phyloP scores from a whole-genome alignment of 2,329 filamentous ascomycete species.

The Mycosphaerella sp. region DNA sequence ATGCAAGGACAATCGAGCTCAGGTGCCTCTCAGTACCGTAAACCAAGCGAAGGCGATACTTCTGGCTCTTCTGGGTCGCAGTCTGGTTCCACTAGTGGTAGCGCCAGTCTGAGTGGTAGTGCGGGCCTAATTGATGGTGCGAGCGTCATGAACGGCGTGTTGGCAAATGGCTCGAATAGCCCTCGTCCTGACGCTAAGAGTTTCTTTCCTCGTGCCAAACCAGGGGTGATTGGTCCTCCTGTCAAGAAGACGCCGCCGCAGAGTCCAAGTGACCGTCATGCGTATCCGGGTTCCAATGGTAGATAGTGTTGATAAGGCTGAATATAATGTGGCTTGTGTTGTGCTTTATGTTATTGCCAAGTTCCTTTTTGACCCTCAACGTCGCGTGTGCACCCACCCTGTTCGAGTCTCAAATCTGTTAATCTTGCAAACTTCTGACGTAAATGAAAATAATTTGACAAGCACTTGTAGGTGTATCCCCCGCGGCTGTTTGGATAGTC shows the following conservation, averaged over 20 bases:
- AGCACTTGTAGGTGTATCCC: no score
- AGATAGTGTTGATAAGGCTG: constrained; percentile 22
- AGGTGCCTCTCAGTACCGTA: constrained; percentile 21
- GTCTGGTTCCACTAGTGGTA: constrained; percentile 17
- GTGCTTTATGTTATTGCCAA: background rate
- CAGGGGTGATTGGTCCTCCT: constrained; percentile 27
- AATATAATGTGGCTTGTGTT: constrained; percentile 20
- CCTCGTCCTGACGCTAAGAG: constrained; percentile 32
- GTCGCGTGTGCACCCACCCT: background rate
- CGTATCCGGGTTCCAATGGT: constrained; percentile 25
- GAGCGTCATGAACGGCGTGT: constrained; percentile 7
- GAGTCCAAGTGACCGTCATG: constrained; percentile 18
- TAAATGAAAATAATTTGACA: no score
- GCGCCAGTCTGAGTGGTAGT: constrained; percentile 22
- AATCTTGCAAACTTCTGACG: no score
- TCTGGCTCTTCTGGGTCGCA: constrained; percentile 7
- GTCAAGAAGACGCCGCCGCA: constrained; percentile 20
- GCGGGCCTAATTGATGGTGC: constrained; percentile 23
- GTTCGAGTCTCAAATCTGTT: no score
- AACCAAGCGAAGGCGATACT: constrained; percentile 24
- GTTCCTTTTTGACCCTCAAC: background rate
- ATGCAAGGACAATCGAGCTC: constrained; percentile 13
- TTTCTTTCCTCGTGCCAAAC: constrained; percentile 26
- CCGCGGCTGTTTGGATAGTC: no score
- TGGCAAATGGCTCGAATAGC: constrained; percentile 30